Percentiles rank a stretch among this genome's conserved stretches.
These are phyloP conservation scores for Cytospora piceae DNA, from an alignment of 2,329 filamentous ascomycete species.

Conservation along the genomic window DNA sequence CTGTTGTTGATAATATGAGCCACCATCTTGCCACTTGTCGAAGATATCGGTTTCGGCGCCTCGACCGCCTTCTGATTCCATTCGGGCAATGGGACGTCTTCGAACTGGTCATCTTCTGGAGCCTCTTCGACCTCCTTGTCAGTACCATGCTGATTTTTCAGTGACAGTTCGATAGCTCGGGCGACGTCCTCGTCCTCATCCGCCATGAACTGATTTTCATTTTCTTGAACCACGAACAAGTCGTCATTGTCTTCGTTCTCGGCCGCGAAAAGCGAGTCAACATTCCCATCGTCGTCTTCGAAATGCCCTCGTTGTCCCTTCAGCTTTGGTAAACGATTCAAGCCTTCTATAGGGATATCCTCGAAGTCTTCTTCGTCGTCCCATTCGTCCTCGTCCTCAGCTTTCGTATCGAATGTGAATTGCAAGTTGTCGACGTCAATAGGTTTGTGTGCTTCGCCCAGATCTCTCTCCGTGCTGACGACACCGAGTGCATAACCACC, in stretches of 20 bases:
- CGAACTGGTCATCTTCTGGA: constrained; percentile 48
- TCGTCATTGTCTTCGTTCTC: constrained; percentile 36
- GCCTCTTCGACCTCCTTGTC: constrained; percentile 43
- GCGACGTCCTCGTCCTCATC: constrained; percentile 67
- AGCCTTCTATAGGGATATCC: constrained; percentile 86
- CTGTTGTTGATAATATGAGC: constrained; percentile 76
- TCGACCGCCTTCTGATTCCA: constrained; percentile 61
- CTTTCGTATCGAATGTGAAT: constrained; percentile 59
- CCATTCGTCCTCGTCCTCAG: constrained; percentile 63
- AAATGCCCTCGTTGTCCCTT: constrained; percentile 9
- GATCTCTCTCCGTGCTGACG: constrained; percentile 81
- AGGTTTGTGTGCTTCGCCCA: constrained; percentile 79
- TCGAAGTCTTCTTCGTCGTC: constrained; percentile 85
- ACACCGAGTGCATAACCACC: constrained; percentile 96
- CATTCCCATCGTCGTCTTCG: constrained; percentile 24
- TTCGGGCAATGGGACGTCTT: constrained; percentile 55
- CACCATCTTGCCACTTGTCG: constrained; percentile 63
- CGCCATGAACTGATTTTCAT: constrained; percentile 34
- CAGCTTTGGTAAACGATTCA: constrained; percentile 79
- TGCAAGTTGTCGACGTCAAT: constrained; percentile 83
- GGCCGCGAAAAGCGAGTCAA: constrained; percentile 60
- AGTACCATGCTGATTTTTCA: constrained; percentile 64
- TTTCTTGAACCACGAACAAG: constrained; percentile 42
- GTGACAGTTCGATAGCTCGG: constrained; percentile 81
- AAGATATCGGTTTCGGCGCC: constrained; percentile 54